Conservation (phyloP, 352 stramenopile genomes). For the Thalassiosira exigua region DNA sequence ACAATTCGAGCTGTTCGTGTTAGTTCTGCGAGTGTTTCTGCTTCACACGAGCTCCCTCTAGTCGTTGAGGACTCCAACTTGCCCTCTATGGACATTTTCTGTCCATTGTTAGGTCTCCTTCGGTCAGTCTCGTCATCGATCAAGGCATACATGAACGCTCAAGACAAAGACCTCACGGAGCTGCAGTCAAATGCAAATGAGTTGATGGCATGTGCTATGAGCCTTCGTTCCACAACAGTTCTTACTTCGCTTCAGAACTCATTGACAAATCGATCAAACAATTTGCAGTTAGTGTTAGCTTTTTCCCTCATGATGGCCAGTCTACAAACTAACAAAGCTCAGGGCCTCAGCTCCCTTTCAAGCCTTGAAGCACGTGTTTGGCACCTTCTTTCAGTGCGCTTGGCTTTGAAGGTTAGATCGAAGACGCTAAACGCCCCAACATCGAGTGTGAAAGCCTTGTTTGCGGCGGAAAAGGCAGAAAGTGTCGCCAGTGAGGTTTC, state of each 20-base stretch:
- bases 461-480: slow-evolving; percentile 30
- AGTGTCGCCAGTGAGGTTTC: slow-evolving; percentile 8
- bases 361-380: slow-evolving; percentile 50
- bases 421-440: slow-evolving; percentile 19
- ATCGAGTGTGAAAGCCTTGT: slow-evolving; percentile 36
- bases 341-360: slow-evolving; percentile 49
- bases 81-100: slow-evolving; percentile 34
- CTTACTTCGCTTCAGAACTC: slow-evolving; percentile 44
- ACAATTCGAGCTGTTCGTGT: slow-evolving; percentile 61
- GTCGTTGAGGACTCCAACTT: slow-evolving; percentile 32
- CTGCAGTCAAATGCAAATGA: slow-evolving; percentile 16
- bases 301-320: slow-evolving; percentile 42
- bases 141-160: neutral
- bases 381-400: slow-evolving; percentile 50
- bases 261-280: slow-evolving; percentile 29
- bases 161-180: slow-evolving; percentile 20
- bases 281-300: slow-evolving; percentile 37
- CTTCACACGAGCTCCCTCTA: slow-evolving; percentile 57
- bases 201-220: slow-evolving; percentile 52
- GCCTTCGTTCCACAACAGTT: slow-evolving; percentile 54
- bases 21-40: slow-evolving; percentile 44
- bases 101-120: slow-evolving; percentile 31
- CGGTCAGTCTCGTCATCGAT: slow-evolving; percentile 25
- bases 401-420: slow-evolving; percentile 34
- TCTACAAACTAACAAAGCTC: slow-evolving; percentile 14